Conservation (phyloP, 305 asterid species). For the Striga hermonthica region DNA sequence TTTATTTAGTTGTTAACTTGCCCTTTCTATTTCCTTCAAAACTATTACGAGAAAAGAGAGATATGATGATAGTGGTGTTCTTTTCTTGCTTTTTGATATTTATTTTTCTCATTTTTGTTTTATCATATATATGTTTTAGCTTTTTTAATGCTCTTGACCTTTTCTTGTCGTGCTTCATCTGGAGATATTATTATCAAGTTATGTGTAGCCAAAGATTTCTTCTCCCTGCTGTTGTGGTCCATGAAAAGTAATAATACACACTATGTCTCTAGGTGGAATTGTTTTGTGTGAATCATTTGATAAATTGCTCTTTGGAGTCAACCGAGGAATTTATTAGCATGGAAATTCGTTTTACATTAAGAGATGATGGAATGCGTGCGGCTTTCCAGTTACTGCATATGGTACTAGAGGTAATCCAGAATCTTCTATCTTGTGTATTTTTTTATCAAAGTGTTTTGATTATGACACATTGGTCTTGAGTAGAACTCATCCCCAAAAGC, state of each 20-base stretch:
- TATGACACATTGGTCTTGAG: not conserved
- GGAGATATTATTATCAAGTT: constrained; percentile 1
- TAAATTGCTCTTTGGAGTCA: constrained; percentile 97
- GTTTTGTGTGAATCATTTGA: constrained; percentile 94
- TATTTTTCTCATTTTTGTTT: constrained; percentile 21
- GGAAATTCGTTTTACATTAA: constrained; percentile 94
- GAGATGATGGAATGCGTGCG: constrained; percentile 96
- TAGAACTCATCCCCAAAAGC: too few species aligned
- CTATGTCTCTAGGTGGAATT: constrained; percentile 77
- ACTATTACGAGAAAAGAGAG: too few species aligned
- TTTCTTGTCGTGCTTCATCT: not conserved
- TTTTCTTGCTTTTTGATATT: not conserved
- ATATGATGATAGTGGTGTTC: too few species aligned
- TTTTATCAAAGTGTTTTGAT: constrained; percentile 24
- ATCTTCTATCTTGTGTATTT: constrained; percentile 18
- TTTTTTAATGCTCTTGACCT: constrained; percentile 15
- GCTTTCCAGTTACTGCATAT: constrained; percentile 99
- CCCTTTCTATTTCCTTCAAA: too few species aligned
- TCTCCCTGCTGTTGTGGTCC: constrained; percentile 17
- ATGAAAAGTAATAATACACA: constrained; percentile 24
- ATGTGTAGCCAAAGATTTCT: constrained; percentile 4
- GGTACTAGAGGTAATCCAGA: constrained; percentile 87
- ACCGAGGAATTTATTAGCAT: constrained; percentile 98
- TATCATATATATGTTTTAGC: constrained; percentile 10
- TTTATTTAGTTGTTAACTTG: not conserved